Conservation (phyloP, 1,284 basidiomycete genomes). For the Ustilago hordei region DNA sequence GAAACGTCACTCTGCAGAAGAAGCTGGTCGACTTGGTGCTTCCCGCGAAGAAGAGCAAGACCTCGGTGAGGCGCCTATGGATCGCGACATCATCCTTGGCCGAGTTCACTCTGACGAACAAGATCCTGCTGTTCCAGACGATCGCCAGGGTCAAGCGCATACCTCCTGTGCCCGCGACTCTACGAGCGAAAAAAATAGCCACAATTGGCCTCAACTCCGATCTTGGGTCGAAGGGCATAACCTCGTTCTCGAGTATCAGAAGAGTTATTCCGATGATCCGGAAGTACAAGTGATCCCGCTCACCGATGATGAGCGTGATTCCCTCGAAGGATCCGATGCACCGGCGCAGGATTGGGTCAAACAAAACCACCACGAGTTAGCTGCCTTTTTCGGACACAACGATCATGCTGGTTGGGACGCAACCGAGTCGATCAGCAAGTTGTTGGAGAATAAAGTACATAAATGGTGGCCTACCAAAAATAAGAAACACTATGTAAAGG, state of each 20-base stretch:
- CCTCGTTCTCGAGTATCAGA: constrained; percentile 64
- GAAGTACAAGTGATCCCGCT: constrained; percentile 61
- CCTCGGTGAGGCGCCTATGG: constrained; percentile 58
- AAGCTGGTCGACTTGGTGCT: constrained; percentile 17
- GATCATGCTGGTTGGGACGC: constrained; percentile 50
- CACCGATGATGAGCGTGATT: constrained; percentile 50
- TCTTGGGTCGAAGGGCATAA: constrained; percentile 67
- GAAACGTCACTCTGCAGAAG: constrained; percentile 27
- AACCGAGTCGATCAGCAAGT: constrained; percentile 36
- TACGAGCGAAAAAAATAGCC: constrained; percentile 22
- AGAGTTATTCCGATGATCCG: constrained; percentile 53
- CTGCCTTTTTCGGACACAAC: constrained; percentile 45
- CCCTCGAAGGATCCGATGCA: constrained; percentile 37
- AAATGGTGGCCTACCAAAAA: constrained; percentile 42
- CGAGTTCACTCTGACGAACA: constrained; percentile 39
- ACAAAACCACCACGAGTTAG: constrained; percentile 50
- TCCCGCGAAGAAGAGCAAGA: constrained; percentile 49
- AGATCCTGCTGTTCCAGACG: constrained; percentile 38
- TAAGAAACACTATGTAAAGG: constrained; percentile 42
- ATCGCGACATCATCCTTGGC: constrained; percentile 50
- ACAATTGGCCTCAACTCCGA: constrained; percentile 52
- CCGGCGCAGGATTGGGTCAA: constrained; percentile 59
- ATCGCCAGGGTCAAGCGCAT: constrained; percentile 44
- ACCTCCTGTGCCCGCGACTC: background rate
- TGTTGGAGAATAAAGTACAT: constrained; percentile 50